Evolutionary conservation across 2,329 filamentous ascomycete species (phyloP).

Genomic region (Xylariales sp.): DNA sequence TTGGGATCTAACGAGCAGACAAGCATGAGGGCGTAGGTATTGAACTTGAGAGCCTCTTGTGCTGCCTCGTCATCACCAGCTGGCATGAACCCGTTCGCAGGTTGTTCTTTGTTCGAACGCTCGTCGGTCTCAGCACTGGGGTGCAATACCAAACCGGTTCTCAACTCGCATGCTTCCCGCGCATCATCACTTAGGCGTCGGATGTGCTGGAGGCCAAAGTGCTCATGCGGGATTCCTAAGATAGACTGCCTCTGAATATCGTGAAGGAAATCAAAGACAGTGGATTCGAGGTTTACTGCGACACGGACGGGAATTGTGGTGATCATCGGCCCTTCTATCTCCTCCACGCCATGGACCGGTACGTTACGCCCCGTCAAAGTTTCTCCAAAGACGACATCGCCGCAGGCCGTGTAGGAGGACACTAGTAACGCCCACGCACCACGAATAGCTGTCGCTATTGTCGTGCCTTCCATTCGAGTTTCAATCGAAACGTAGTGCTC

Average conservation of each 20-base stretch:
- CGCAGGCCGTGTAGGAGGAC: constrained; percentile 45
- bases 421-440: constrained; percentile 55
- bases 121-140: constrained; percentile 30
- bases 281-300: constrained; percentile 33
- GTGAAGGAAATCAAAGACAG: constrained; percentile 48
- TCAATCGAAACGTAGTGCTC: constrained; percentile 43
- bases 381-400: constrained; percentile 55
- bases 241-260: constrained; percentile 52
- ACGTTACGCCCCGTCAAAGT: constrained; percentile 54
- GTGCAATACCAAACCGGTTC: constrained; percentile 51
- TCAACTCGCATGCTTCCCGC: constrained; percentile 50
- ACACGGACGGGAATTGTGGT: constrained; percentile 55
- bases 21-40: constrained; percentile 60
- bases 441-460: constrained; percentile 52
- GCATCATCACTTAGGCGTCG: constrained; percentile 51
- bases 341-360: constrained; percentile 41
- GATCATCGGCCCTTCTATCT: constrained; percentile 58
- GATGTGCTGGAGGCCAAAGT: constrained; percentile 58
- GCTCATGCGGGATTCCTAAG: constrained; percentile 59
- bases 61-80: constrained; percentile 53
- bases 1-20: constrained; percentile 56
- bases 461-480: constrained; percentile 34
- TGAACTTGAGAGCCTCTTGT: constrained; percentile 55
- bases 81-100: constrained; percentile 49
- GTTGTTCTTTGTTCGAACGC: constrained; percentile 25